Evolutionary conservation across 2,329 filamentous ascomycete genomes (phyloP).

Genomic region (Cladosporium sp.): DNA sequence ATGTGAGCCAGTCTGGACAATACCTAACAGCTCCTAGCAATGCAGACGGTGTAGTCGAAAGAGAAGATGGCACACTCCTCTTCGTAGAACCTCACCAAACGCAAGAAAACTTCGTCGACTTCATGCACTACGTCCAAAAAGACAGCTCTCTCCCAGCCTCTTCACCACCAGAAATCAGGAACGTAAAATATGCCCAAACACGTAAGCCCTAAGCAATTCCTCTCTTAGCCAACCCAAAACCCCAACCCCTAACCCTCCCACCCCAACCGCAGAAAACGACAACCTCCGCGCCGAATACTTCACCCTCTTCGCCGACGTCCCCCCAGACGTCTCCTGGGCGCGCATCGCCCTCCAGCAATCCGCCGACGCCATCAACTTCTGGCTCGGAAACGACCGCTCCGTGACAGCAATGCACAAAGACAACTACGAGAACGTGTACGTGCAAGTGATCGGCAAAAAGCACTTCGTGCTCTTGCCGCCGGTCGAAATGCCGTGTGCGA

Average conservation of each 20-base stretch:
- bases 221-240: too few species aligned
- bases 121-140: constrained; percentile 57
- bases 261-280: constrained; percentile 61
- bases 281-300: constrained; percentile 72
- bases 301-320: constrained; percentile 59
- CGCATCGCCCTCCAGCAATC: constrained; percentile 63
- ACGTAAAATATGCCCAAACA: constrained; percentile 69
- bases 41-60: constrained; percentile 59
- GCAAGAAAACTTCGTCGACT: constrained; percentile 56
- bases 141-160: constrained; percentile 31
- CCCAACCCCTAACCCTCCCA: background rate
- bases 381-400: constrained; percentile 71
- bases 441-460: constrained; percentile 69
- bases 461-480: constrained; percentile 74
- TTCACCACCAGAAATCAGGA: constrained; percentile 3
- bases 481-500: constrained; percentile 63
- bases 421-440: constrained; percentile 82
- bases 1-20: constrained; percentile 9
- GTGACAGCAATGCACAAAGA: constrained; percentile 74
- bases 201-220: constrained; percentile 47
- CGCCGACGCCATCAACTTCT: constrained; percentile 77
- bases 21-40: constrained; percentile 44
- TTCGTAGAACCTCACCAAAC: constrained; percentile 73
- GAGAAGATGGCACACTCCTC: constrained; percentile 45
- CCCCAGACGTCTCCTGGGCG: constrained; percentile 64